These are phyloP conservation scores for Cystofilobasidium bisporidii DNA, from an alignment of 768 basidiomycete genomes.

Conservation along the genomic window DNA sequence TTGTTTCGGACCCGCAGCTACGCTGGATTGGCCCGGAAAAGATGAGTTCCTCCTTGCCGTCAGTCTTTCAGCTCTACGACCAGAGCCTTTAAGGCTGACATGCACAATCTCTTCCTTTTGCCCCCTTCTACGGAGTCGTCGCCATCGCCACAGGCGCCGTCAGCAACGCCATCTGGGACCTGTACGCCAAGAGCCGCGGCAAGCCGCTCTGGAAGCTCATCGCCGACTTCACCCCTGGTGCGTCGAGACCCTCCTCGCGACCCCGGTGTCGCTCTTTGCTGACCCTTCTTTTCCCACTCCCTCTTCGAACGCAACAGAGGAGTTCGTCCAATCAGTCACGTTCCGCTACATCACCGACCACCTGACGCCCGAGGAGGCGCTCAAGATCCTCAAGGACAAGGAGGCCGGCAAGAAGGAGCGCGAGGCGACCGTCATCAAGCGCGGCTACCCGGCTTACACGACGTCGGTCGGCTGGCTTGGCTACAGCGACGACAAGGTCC, in stretches of 20 bases:
- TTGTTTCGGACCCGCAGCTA: slow-evolving; percentile 79
- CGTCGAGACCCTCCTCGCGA: background rate
- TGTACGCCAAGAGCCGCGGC: slow-evolving; percentile 61
- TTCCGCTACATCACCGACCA: slow-evolving; percentile 74
- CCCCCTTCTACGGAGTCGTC: slow-evolving; percentile 91
- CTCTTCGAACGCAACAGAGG: too few relatives aligned
- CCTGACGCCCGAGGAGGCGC: slow-evolving; percentile 81
- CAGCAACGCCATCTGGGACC: slow-evolving; percentile 85
- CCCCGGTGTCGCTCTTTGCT: too few relatives aligned
- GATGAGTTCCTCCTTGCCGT: slow-evolving; percentile 4
- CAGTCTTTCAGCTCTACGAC: background rate
- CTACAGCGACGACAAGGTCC: slow-evolving; percentile 86
- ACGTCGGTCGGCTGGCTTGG: slow-evolving; percentile 60
- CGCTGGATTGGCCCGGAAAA: slow-evolving; percentile 55
- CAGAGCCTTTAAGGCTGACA: background rate
- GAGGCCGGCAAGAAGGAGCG: slow-evolving; percentile 67
- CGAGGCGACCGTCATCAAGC: slow-evolving; percentile 60
- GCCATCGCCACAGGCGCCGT: slow-evolving; percentile 81
- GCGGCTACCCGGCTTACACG: slow-evolving; percentile 88
- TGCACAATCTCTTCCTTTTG: slow-evolving; percentile 34
- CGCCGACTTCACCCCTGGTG: slow-evolving; percentile 67
- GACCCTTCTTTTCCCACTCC: background rate
- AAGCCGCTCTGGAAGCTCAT: slow-evolving; percentile 94
- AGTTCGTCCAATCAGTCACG: slow-evolving; percentile 23
- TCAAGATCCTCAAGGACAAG: slow-evolving; percentile 67